Base-by-base conservation (phyloP, 208 protist genomes). In the Paratrypanosoma confusum region DNA sequence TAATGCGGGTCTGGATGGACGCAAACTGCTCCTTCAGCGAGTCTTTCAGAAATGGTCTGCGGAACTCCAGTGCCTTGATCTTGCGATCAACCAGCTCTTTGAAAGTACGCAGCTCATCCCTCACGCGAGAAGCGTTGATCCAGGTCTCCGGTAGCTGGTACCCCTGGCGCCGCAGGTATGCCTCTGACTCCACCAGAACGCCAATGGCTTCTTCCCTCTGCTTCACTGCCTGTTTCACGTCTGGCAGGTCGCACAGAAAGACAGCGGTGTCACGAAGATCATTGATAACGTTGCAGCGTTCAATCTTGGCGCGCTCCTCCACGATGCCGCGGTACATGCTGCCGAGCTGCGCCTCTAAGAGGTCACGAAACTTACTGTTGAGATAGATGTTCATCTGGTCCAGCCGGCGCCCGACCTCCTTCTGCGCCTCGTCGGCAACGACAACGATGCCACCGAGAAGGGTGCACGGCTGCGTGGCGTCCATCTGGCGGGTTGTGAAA, bases 71-170 rank as follows among this genome's bases (percentile, higher is more conserved):
- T 8, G 76, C 65, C 47, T 88, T 89, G 24, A 94, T 71, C 64
- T 95, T 95, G 28, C 77, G 65, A 6, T 79, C 74, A 20, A 98
- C 72, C 22, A 98, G 75, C 29, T 97, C 88, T 17, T 80, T 80
- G 31, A 98, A 85, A 8, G 93, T 75, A 16, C 39, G 61, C 75
- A 84, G 97, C 62, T 98, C 96, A 31, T 88, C 78, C 17, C 89
- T 76, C 13, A 98, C 58, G 34, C 76, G 67, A 16, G 92, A 66
- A 26, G 62, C 70, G 50, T 88, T 74, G 22, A 97, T 70, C 93
- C 96, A 98, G 39, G 83, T 82, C 3, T 78, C 61, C 6, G 95
- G 93, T 36, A 97, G 95, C 23, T 73, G 43, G 75, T 95, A 73
- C 21, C 77, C 75, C 37, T 97, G 76, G 23, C 81, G 64, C 24